Conservation (phyloP, 1,139 yeast genomes). For the Groenewaldozyma auringiensis region DNA sequence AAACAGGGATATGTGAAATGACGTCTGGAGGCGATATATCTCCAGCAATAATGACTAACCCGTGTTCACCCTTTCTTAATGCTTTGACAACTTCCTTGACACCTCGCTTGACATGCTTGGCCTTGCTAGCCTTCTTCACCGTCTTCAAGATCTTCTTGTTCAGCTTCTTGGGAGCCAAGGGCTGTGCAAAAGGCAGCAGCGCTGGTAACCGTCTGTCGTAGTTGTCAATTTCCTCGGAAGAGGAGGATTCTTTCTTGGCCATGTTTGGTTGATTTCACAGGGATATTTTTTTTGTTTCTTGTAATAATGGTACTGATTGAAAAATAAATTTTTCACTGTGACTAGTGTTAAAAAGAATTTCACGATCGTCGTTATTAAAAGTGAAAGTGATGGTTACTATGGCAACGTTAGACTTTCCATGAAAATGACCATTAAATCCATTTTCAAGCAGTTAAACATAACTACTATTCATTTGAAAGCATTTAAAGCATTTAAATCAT, state of each 20-base stretch:
- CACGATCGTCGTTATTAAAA: not conserved
- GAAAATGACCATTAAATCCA: too few relatives aligned
- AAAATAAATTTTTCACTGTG: constrained; percentile 5
- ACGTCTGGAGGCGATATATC: constrained; percentile 98
- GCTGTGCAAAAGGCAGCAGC: constrained; percentile 84
- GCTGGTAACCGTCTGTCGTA: constrained; percentile 90
- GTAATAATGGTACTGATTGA: not conserved
- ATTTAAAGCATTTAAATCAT: too few relatives aligned
- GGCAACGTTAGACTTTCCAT: too few relatives aligned
- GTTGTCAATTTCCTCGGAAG: constrained; percentile 50
- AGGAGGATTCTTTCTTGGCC: constrained; percentile 25
- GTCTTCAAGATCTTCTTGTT: constrained; percentile 94
- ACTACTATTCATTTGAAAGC: too few relatives aligned
- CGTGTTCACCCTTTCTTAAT: constrained; percentile 95
- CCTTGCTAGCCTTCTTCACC: constrained; percentile 94
- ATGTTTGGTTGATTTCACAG: constrained; percentile 10
- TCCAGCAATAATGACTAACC: constrained; percentile 92
- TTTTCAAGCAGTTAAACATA: too few relatives aligned
- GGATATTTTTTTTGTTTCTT: not conserved
- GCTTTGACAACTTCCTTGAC: constrained; percentile 98
- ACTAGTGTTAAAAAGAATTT: not conserved
- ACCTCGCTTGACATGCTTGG: constrained; percentile 97
- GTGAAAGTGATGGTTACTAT: too few relatives aligned
- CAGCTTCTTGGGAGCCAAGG: constrained; percentile 91
- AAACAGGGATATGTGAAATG: constrained; percentile 91